A percentile compares a stretch with the other conserved stretches of the same genome.
These are phyloP conservation scores for Acer campestre DNA, from an alignment of 345 rosid species.

Conservation along the genomic window DNA sequence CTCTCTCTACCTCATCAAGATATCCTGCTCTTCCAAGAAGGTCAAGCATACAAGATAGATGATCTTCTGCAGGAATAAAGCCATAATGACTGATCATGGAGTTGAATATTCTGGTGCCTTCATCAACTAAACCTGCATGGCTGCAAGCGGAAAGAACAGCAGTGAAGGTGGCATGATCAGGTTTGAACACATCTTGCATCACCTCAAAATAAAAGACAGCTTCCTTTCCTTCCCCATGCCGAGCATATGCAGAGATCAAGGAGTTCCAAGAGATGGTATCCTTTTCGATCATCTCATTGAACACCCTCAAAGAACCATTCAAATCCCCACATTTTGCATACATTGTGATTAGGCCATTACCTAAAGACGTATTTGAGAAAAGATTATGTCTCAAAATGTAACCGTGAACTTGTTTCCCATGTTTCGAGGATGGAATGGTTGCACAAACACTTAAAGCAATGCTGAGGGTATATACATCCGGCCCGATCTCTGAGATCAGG, in stretches of 20 bases:
- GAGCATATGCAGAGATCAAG: conserved; percentile 63
- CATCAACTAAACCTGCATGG: conserved; percentile 65
- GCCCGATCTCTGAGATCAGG: conserved; percentile 47
- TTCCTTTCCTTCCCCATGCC: conserved; percentile 70
- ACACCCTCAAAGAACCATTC: conserved; percentile 51
- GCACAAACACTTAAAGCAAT: conserved; percentile 55
- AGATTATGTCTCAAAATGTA: conserved; percentile 44
- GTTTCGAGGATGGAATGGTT: conserved; percentile 45
- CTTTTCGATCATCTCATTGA: conserved; percentile 47
- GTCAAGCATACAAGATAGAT: conserved; percentile 70
- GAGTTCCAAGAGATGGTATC: conserved; percentile 77
- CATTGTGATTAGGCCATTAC: conserved; percentile 64
- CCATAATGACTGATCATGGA: conserved; percentile 51
- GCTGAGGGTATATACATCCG: conserved; percentile 59
- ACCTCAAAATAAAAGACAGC: conserved; percentile 48
- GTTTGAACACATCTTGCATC: conserved; percentile 50
- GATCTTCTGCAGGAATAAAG: conserved; percentile 53
- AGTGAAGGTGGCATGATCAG: conserved; percentile 67
- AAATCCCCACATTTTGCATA: conserved; percentile 71
- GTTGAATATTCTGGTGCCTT: conserved; percentile 55
- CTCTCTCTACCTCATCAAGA: conserved; percentile 63
- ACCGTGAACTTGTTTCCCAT: conserved; percentile 62
- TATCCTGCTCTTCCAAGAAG: conserved; percentile 78
- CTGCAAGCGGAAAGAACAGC: conserved; percentile 77
- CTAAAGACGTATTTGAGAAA: conserved; percentile 44